A percentile compares a stretch with the other conserved stretches of the same genome.
These are phyloP conservation scores for Talaromyces proteolyticus DNA, from an alignment of 495 filamentous ascomycete genomes.

Conservation along the genomic window DNA sequence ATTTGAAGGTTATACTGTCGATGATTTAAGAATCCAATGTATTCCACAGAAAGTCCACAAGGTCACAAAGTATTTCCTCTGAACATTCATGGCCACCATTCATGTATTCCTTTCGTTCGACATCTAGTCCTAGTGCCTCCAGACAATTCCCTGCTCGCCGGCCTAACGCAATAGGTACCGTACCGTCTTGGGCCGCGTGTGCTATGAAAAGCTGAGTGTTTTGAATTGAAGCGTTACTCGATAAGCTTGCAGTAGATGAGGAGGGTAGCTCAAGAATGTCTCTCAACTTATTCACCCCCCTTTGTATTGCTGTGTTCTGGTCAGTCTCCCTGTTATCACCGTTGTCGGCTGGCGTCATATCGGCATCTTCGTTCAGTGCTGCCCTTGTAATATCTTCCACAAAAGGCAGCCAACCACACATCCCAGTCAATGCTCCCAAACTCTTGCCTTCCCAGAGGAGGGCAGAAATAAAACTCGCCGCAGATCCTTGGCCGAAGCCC, in stretches of 20 bases:
- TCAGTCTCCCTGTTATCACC: too few species aligned
- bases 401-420: conserved; percentile 54
- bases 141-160: not conserved
- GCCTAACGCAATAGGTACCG: not conserved
- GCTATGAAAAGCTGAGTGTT: conserved; percentile 2
- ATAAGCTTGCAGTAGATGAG: not conserved
- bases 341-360: too few species aligned
- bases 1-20: too few species aligned
- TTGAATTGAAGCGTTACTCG: too few species aligned
- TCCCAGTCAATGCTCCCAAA: conserved; percentile 41
- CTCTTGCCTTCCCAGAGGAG: not conserved
- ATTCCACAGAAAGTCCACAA: conserved; percentile 2
- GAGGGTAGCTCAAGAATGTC: not conserved
- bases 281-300: not conserved
- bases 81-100: not conserved
- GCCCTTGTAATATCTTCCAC: conserved; percentile 17
- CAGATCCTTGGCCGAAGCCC: conserved; percentile 53
- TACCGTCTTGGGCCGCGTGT: not conserved
- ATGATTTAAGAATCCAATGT: too few species aligned
- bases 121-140: not conserved
- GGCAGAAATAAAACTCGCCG: conserved; percentile 26
- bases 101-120: not conserved
- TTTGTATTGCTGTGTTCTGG: not conserved
- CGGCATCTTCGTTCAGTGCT: not conserved
- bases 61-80: not conserved